Evolutionary conservation across 768 basidiomycete species (phyloP), one percentile per base, ranked within the genome.

Genomic region (Trametes cinnabarina): DNA sequence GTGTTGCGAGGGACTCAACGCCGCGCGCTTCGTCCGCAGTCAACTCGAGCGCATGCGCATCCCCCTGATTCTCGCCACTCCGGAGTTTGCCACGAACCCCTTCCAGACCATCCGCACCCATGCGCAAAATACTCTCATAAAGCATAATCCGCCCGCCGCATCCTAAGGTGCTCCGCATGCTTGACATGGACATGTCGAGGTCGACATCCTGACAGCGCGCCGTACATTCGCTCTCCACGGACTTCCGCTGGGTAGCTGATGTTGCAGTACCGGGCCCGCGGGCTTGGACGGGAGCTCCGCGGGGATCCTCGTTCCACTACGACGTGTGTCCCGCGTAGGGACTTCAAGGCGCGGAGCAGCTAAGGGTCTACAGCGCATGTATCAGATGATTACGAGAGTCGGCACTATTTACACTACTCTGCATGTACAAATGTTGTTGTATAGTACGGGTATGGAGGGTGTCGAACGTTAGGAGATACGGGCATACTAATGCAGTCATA

Each of bases 21-120:
- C 35, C 48, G 40, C 44, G 44, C 44, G 4, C 34, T n/a, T 22
- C 26, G 39, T 42, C 52, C 57, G 11, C 66, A 92, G 91, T 19
- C 75, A 86, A 69, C 61, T 79, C 61, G 90, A 93, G 68, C 81
- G 78, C 51, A 73, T 88, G 25, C 78, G 90, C 58, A 84, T 87
- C 57, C 89, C 88, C 10, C 73, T 86, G 61, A 84, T 92, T 39
- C 75, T 88, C 28, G 76, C 83, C 20, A 86, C 85, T 65, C 77
- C 86, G 5, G 79, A 82, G 37, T 92, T 85, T 66, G 71, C 82
- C 10, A 72, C 79, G 30, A 87, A 86, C 65, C 91, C 91, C 1
- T 92, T 92, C 68, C 75, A 85, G 65, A 86, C 88, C 1, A 88
- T 92, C 63, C 85, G 89, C 5, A 86, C 80, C 4, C 91, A 93